Evolutionary conservation across 768 basidiomycete genomes (phyloP).

Genomic region (Daedaleopsis nitida): DNA sequence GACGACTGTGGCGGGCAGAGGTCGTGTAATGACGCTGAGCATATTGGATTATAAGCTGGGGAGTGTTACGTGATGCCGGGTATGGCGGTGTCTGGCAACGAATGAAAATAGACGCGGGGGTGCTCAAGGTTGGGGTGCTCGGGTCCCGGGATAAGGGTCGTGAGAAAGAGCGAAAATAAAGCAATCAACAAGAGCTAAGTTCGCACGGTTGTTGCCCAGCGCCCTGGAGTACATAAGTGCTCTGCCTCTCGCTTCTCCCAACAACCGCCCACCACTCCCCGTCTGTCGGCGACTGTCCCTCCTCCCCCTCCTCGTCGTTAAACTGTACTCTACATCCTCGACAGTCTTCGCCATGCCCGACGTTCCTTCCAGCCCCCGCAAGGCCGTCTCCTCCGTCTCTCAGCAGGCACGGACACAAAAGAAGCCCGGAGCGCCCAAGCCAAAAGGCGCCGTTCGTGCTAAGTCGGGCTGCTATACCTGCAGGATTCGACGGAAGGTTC

Average conservation of each 20-base stretch:
- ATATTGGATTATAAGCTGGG: neutral
- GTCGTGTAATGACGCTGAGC: neutral
- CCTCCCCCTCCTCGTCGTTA: slow-evolving; percentile 4
- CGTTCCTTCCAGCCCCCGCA: slow-evolving; percentile 35
- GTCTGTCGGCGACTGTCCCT: slow-evolving; percentile 18
- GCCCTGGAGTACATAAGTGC: slow-evolving; percentile 37
- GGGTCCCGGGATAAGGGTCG: slow-evolving; percentile 16
- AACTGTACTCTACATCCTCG: slow-evolving; percentile 20
- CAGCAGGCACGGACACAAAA: slow-evolving; percentile 33
- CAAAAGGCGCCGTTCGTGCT: slow-evolving; percentile 80
- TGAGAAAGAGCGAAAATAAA: slow-evolving; percentile 2
- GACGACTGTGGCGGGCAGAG: no score
- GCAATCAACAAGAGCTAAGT: slow-evolving; percentile 18
- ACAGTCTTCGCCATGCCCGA: slow-evolving; percentile 35
- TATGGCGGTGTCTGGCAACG: slow-evolving; percentile 10
- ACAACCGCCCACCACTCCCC: slow-evolving; percentile 27
- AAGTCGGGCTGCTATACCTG: slow-evolving; percentile 92
- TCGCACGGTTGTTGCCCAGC: slow-evolving; percentile 28
- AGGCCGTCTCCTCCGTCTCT: slow-evolving; percentile 34
- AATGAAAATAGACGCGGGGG: slow-evolving; percentile 6
- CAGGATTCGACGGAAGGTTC: slow-evolving; percentile 82
- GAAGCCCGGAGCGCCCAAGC: slow-evolving; percentile 61
- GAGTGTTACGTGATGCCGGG: slow-evolving; percentile 16
- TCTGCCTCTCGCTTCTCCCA: slow-evolving; percentile 32
- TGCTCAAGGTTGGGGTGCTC: slow-evolving; percentile 13